Percentiles rank a stretch among this genome's conserved stretches.
Evolutionary conservation across 2,329 filamentous ascomycete species (phyloP).

Genomic region (Fusarium musae): DNA sequence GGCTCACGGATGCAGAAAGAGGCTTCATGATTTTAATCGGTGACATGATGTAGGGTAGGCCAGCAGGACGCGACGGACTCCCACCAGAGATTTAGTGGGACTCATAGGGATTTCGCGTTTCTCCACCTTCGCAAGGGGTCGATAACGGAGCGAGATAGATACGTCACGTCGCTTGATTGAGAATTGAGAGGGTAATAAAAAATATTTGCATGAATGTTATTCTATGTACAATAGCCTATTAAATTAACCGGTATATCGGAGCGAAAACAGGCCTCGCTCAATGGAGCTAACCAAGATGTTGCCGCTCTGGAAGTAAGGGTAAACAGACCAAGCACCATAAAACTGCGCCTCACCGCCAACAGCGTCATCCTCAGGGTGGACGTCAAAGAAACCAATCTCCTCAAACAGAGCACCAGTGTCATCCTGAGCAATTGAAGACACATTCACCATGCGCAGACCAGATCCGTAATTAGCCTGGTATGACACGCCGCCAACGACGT

Average conservation of each 20-base stretch:
- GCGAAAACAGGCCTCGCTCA: conserved; percentile 48
- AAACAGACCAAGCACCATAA: conserved; percentile 58
- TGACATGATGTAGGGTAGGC: not conserved
- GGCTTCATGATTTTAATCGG: rapidly evolving
- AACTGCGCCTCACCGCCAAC: conserved; percentile 57
- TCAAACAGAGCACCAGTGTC: conserved; percentile 1
- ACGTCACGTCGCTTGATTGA: too few relatives aligned
- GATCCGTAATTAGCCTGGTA: conserved; percentile 14
- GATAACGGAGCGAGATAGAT: too few relatives aligned
- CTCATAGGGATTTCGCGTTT: not conserved
- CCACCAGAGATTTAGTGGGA: not conserved
- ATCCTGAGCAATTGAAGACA: not conserved
- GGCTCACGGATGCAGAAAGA: not conserved
- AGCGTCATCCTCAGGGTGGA: conserved; percentile 38
- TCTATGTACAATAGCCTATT: not conserved
- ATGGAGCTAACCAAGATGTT: conserved; percentile 61
- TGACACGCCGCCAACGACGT: not conserved
- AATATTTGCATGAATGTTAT: not conserved
- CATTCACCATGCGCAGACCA: not conserved
- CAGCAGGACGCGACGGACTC: not conserved
- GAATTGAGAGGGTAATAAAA: too few relatives aligned
- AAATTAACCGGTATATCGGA: conserved; percentile 1
- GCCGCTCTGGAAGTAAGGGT: conserved; percentile 58
- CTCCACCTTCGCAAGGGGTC: too few relatives aligned
- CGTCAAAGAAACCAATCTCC: conserved; percentile 12